Conservation (phyloP, 1,284 basidiomycete species). For the Kalmanozyma brasiliensis region DNA sequence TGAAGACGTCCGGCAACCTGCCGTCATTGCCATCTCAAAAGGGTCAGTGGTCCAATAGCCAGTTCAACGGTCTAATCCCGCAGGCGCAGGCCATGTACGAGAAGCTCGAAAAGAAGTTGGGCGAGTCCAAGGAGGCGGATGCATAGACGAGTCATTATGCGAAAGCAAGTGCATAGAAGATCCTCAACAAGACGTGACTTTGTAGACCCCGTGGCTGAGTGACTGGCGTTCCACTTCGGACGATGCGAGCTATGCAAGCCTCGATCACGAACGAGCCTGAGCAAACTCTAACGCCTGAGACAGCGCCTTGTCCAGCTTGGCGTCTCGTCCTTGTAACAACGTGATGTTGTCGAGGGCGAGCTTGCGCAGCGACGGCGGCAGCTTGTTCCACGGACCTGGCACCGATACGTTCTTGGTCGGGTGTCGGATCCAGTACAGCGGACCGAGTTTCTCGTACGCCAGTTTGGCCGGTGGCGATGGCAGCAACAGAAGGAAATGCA, state of each 20-base stretch:
- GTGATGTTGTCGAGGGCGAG: conserved; percentile 30
- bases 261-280: not conserved
- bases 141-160: not conserved
- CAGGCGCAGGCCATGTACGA: conserved; percentile 48
- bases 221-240: no score
- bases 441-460: conserved; percentile 25
- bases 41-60: conserved; percentile 47
- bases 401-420: conserved; percentile 29
- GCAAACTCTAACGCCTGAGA: conserved; percentile 11
- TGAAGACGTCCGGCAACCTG: conserved; percentile 43
- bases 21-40: conserved; percentile 44
- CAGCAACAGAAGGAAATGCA: conserved; percentile 36
- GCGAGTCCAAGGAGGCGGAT: conserved; percentile 11
- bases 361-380: conserved; percentile 20
- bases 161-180: not conserved
- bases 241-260: no score
- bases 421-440: conserved; percentile 43
- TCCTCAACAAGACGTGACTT: no score
- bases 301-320: conserved; percentile 36
- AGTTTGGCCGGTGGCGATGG: conserved; percentile 17
- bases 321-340: conserved; percentile 15
- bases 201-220: no score
- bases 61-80: conserved; percentile 41
- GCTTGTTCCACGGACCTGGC: conserved; percentile 27
- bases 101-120: conserved; percentile 34